Conservation (phyloP, 148 eudicot species). For the Spergularia marina region DNA sequence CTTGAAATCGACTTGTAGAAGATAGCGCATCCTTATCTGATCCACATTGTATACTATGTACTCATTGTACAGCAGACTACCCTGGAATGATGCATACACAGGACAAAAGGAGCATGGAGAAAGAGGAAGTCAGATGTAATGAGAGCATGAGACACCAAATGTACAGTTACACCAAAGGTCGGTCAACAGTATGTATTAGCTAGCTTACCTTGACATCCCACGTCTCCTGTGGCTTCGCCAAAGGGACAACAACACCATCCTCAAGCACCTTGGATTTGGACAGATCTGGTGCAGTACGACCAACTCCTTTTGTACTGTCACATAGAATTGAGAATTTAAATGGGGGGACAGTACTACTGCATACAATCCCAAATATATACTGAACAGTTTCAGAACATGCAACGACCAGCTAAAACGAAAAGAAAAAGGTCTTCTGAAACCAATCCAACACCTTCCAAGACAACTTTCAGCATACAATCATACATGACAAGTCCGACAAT, state of each 20-base stretch:
- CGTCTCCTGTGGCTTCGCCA: constrained; percentile 63
- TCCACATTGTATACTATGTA: constrained; percentile 93
- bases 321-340: neutral
- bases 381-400: neutral
- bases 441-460: neutral
- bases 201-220: constrained; percentile 35
- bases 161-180: neutral
- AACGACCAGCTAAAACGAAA: neutral
- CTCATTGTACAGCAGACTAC: constrained; percentile 69
- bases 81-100: constrained; percentile 44
- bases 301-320: constrained; percentile 96
- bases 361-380: neutral
- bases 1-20: constrained; percentile 74
- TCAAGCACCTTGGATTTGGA: constrained; percentile 57
- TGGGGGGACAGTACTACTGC: neutral
- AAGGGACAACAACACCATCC: constrained; percentile 77
- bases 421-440: neutral
- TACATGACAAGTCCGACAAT: neutral
- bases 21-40: constrained; percentile 88
- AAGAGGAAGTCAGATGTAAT: neutral
- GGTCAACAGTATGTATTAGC: neutral
- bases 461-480: neutral
- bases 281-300: constrained; percentile 69
- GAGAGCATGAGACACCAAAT: neutral
- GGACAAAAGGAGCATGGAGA: neutral